Percentiles rank a stretch among this genome's conserved stretches.
Conservation (phyloP, 257 asterid genomes). For the Pogostemon cablin region DNA sequence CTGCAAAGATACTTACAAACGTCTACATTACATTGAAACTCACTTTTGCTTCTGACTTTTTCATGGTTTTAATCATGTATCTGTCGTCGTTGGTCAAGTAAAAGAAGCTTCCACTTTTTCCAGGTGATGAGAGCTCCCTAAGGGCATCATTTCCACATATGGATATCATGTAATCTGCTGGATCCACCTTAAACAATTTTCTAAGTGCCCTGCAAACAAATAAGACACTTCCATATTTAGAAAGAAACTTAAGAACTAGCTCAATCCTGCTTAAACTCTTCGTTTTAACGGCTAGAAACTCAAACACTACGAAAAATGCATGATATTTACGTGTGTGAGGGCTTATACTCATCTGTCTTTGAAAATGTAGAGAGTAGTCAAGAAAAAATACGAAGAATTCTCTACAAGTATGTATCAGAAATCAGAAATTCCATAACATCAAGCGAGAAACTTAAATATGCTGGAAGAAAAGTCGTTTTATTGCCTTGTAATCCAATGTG, state of each 20-base stretch:
- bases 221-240: not conserved
- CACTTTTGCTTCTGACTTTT: conserved; percentile 92
- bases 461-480: not conserved
- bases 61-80: conserved; percentile 97
- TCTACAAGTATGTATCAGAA: not conserved
- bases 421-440: not conserved
- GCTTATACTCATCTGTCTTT: no score
- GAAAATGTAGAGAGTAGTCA: no score
- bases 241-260: no score
- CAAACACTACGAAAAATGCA: no score
- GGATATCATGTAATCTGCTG: conserved; percentile 97
- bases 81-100: conserved; percentile 90
- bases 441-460: conserved; percentile 1
- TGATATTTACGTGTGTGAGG: no score
- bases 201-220: conserved; percentile 73
- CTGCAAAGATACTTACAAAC: not conserved
- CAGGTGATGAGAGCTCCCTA: conserved; percentile 96
- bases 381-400: not conserved
- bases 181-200: conserved; percentile 87
- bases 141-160: conserved; percentile 95
- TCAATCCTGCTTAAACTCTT: no score
- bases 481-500: conserved; percentile 13
- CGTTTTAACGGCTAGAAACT: no score
- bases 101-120: conserved; percentile 98
- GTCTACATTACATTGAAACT: conserved; percentile 32